phyloP scores from a whole-genome alignment of 306 rosid species.

The Lathyrus sativus region DNA sequence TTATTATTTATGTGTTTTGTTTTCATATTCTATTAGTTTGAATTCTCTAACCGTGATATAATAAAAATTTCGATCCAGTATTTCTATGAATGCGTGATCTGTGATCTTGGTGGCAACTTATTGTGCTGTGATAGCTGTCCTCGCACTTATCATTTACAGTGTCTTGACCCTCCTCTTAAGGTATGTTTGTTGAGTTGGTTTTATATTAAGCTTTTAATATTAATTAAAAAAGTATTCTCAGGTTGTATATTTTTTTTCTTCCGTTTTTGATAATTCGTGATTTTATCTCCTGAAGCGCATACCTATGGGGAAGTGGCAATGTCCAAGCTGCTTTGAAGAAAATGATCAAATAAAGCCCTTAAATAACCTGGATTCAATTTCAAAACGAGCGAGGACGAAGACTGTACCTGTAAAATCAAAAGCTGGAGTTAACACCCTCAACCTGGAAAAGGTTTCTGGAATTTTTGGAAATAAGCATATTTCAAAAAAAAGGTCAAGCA shows the following conservation, averaged over 20 bases:
- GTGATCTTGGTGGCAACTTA: constrained; percentile 98
- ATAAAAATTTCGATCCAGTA: constrained; percentile 60
- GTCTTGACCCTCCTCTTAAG: constrained; percentile 98
- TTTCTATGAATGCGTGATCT: constrained; percentile 87
- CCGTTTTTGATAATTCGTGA: constrained; percentile 21
- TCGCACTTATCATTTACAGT: constrained; percentile 90
- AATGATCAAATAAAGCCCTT: constrained; percentile 60
- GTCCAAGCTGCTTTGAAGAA: constrained; percentile 82
- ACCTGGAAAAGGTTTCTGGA: constrained; percentile 64
- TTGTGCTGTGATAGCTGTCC: constrained; percentile 99
- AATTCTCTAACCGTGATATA: constrained; percentile 36
- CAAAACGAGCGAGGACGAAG: constrained; percentile 94
- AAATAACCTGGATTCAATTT: constrained; percentile 64
- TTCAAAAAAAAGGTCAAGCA: constrained; percentile 84
- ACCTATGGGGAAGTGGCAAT: constrained; percentile 95
- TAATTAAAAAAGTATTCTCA: constrained; percentile 11
- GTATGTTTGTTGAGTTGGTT: constrained; percentile 49
- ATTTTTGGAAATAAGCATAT: constrained; percentile 76
- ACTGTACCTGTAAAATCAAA: constrained; percentile 55
- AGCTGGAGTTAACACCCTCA: constrained; percentile 63
- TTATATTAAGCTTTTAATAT: constrained; percentile 29
- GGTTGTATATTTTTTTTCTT: constrained; percentile 26
- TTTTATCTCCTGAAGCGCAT: constrained; percentile 71
- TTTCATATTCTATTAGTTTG: constrained; percentile 8
- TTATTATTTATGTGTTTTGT: background rate